Conservation (phyloP, 2,329 filamentous ascomycete genomes). For the Podosphaera fusca region DNA sequence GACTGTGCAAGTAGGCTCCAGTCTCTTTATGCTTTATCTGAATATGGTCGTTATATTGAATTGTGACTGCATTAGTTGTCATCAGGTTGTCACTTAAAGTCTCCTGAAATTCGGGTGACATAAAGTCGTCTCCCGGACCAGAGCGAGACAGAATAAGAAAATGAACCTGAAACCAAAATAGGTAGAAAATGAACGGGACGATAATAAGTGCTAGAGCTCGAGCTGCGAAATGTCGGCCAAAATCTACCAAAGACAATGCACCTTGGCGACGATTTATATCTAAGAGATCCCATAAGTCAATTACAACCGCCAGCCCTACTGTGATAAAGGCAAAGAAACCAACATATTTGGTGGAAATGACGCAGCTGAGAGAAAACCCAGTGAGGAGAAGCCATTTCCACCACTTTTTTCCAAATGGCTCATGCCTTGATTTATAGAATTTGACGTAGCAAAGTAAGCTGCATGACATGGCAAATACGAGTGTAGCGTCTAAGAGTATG, state of each 20-base stretch:
- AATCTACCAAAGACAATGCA: constrained; percentile 54
- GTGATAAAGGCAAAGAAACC: constrained; percentile 93
- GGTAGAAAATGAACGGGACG: constrained; percentile 88
- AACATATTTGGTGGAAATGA: constrained; percentile 97
- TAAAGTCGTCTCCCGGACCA: constrained; percentile 92
- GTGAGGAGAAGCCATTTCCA: constrained; percentile 98
- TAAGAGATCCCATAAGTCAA: constrained; percentile 88
- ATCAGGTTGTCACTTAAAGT: constrained; percentile 88
- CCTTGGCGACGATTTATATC: constrained; percentile 70
- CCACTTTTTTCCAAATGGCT: constrained; percentile 84
- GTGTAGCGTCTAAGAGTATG: constrained; percentile 81
- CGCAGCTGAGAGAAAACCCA: constrained; percentile 82
- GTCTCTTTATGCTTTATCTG: constrained; percentile 91
- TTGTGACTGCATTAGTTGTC: constrained; percentile 62
- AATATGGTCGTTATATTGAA: constrained; percentile 78
- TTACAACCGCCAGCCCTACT: constrained; percentile 76
- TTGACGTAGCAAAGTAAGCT: constrained; percentile 86
- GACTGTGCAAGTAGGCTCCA: constrained; percentile 86
- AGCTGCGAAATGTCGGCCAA: constrained; percentile 74
- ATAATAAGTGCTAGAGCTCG: constrained; percentile 69
- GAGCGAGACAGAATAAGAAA: constrained; percentile 74
- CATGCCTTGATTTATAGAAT: constrained; percentile 88
- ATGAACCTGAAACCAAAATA: constrained; percentile 99
- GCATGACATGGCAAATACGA: constrained; percentile 90
- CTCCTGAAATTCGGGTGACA: constrained; percentile 95